Conservation (phyloP, 805 yeast species). For the Ogataea pilisensis region DNA sequence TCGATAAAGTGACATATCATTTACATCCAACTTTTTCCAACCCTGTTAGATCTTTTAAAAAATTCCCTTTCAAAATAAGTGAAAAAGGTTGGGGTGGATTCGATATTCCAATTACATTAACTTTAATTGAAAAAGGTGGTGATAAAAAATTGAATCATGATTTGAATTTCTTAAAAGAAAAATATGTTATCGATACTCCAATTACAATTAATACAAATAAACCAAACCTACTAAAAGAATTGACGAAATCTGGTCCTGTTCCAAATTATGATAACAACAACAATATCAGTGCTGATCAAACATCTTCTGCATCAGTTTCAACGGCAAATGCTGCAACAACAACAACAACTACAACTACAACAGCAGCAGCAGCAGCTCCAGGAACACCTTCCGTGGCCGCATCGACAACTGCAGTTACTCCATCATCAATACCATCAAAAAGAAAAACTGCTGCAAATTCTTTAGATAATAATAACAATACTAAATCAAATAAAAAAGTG, state of each 20-base stretch:
- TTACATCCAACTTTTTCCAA: slow-evolving; percentile 93
- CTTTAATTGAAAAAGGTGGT: slow-evolving; percentile 80
- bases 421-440: slow-evolving; percentile 20
- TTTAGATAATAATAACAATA: too few relatives aligned
- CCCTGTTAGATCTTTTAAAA: slow-evolving; percentile 77
- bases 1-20: slow-evolving; percentile 90
- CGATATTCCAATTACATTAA: slow-evolving; percentile 76
- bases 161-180: slow-evolving; percentile 75
- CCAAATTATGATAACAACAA: slow-evolving; percentile 35
- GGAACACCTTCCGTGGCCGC: slow-evolving; percentile 4
- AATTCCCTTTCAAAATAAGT: slow-evolving; percentile 79
- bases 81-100: slow-evolving; percentile 99
- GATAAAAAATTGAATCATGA: slow-evolving; percentile 86
- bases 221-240: slow-evolving; percentile 64
- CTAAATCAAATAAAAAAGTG: slow-evolving; percentile 39
- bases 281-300: slow-evolving; percentile 26
- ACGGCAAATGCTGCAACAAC: slow-evolving; percentile 9
- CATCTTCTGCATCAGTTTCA: neutral
- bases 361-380: slow-evolving; percentile 1
- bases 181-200: slow-evolving; percentile 73
- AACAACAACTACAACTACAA: neutral
- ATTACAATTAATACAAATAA: slow-evolving; percentile 73
- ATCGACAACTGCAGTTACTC: slow-evolving; percentile 10
- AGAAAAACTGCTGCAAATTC: too few relatives aligned
- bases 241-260: slow-evolving; percentile 79